A percentile compares a stretch with the other conserved stretches of the same genome.
Conservation (phyloP, 2,329 filamentous ascomycete genomes). For the Neonectria magnoliae region DNA sequence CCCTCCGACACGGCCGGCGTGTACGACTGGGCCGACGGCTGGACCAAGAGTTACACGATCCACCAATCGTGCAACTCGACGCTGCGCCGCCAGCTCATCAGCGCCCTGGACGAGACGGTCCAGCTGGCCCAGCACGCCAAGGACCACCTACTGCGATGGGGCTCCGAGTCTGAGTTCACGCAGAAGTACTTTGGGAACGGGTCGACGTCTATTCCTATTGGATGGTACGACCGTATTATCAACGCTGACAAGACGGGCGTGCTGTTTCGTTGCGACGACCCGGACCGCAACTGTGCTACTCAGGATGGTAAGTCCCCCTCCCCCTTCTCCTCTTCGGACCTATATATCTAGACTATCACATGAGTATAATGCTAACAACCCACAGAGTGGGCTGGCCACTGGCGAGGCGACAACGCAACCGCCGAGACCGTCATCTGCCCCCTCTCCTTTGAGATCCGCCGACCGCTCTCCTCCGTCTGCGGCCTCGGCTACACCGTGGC, state of each 20-base stretch:
- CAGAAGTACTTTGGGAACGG: slow-evolving; percentile 73
- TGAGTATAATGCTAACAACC: neutral
- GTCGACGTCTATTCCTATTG: slow-evolving; percentile 66
- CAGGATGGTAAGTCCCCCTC: slow-evolving; percentile 51
- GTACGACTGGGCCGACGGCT: slow-evolving; percentile 49
- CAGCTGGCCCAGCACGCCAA: slow-evolving; percentile 68
- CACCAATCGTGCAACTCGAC: slow-evolving; percentile 74
- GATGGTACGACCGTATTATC: slow-evolving; percentile 70
- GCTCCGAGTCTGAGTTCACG: slow-evolving; percentile 67
- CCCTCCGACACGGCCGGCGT: slow-evolving; percentile 32
- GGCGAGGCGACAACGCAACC: slow-evolving; percentile 72
- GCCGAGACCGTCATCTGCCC: slow-evolving; percentile 76
- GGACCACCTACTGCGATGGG: slow-evolving; percentile 68
- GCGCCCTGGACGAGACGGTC: slow-evolving; percentile 67
- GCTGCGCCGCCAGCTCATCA: slow-evolving; percentile 63
- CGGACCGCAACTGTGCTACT: slow-evolving; percentile 69
- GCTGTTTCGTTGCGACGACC: slow-evolving; percentile 75
- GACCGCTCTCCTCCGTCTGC: slow-evolving; percentile 68
- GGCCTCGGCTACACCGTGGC: slow-evolving; percentile 71
- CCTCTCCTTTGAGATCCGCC: slow-evolving; percentile 67
- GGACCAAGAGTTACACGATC: slow-evolving; percentile 57
- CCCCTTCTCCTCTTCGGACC: fast-evolving
- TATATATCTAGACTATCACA: neutral
- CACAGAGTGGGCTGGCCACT: slow-evolving; percentile 73
- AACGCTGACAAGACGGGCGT: slow-evolving; percentile 65